phyloP scores from a whole-genome alignment of 1,139 yeast species.

The Nakaseomyces glabratus region DNA sequence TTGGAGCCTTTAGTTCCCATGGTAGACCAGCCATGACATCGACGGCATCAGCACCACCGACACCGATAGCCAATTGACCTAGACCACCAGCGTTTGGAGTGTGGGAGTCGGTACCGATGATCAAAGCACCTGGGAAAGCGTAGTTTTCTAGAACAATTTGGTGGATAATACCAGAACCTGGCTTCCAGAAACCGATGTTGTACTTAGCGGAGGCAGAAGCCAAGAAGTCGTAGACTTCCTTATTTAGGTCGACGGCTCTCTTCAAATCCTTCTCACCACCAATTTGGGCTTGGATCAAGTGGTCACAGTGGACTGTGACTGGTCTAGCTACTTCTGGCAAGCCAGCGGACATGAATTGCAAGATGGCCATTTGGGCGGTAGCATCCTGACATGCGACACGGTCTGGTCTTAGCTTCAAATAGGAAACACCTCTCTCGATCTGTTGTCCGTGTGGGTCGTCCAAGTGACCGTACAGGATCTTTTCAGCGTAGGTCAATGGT shows the following conservation, averaged over 20 bases:
- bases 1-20: conserved; percentile 99
- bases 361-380: conserved; percentile 98
- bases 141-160: conserved; percentile 96
- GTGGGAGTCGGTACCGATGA: conserved; percentile 98
- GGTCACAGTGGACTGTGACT: conserved; percentile 97
- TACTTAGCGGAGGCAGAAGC: conserved; percentile 92
- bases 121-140: conserved; percentile 95
- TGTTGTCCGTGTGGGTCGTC: conserved; percentile 94
- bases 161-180: conserved; percentile 98
- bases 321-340: conserved; percentile 93
- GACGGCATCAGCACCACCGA: conserved; percentile 99
- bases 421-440: conserved; percentile 91
- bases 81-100: conserved; percentile 99
- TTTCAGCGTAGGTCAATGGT: conserved; percentile 96
- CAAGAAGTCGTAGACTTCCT: conserved; percentile 95
- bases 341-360: conserved; percentile 97
- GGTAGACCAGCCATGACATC: conserved; percentile 93
- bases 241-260: conserved; percentile 87
- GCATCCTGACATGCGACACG: conserved; percentile 99
- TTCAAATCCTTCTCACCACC: conserved; percentile 91
- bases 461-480: conserved; percentile 90
- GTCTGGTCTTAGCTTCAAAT: conserved; percentile 95
- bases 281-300: conserved; percentile 93
- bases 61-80: conserved; percentile 98
- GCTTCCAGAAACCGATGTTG: conserved; percentile 99